These are phyloP conservation scores for Panicum virgatum DNA, from an alignment of 202 grass and related monocot species.

Conservation along the genomic window DNA sequence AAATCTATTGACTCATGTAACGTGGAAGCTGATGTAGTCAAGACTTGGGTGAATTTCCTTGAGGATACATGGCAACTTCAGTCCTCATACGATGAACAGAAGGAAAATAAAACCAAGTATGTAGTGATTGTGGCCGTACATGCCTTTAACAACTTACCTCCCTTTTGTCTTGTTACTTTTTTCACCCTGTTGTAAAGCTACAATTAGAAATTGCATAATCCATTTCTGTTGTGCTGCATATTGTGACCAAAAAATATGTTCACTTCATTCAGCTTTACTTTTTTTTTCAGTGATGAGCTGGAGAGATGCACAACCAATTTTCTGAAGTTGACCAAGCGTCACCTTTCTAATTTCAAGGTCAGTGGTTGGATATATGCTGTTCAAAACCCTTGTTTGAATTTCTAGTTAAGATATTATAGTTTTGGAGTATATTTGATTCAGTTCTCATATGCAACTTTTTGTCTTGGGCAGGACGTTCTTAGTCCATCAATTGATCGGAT, in stretches of 20 bases:
- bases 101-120: conserved; percentile 74
- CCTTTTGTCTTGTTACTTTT: not conserved
- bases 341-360: conserved; percentile 89
- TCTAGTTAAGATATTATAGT: not conserved
- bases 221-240: conserved; percentile 22
- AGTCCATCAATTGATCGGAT: conserved; percentile 76
- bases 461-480: conserved; percentile 66
- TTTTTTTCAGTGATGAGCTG: conserved; percentile 77
- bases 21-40: conserved; percentile 76
- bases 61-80: conserved; percentile 97
- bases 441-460: conserved; percentile 15
- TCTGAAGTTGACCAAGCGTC: conserved; percentile 68
- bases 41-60: conserved; percentile 97
- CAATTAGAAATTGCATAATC: not conserved
- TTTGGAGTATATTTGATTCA: conserved; percentile 17
- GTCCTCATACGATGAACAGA: conserved; percentile 73
- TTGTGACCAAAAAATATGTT: not conserved
- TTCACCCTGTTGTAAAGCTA: not conserved
- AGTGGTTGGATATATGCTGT: conserved; percentile 4
- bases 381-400: conserved; percentile 20
- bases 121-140: conserved; percentile 23
- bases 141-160: not conserved
- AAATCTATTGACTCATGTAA: conserved; percentile 92
- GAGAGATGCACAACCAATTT: conserved; percentile 70
- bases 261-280: conserved; percentile 28